These are phyloP conservation scores for Fusarium bactridioides DNA, from an alignment of 2,329 filamentous ascomycete genomes.

Conservation along the genomic window DNA sequence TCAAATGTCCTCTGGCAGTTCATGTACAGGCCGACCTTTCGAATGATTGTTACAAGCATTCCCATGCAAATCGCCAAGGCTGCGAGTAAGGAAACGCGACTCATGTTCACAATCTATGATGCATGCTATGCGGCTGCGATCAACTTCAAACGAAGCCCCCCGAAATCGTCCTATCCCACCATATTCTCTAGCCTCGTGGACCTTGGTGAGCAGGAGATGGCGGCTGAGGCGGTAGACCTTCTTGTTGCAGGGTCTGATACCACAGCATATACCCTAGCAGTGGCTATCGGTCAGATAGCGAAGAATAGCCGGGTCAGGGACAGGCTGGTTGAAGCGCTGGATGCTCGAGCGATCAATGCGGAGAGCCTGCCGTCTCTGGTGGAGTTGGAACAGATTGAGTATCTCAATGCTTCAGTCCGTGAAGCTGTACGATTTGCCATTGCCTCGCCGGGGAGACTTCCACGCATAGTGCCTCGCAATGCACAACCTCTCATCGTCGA, in stretches of 20 bases:
- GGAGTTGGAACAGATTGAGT: no score
- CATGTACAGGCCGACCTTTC: not conserved
- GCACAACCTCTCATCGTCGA: no score
- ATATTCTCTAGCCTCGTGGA: not conserved
- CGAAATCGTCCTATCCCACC: accelerated
- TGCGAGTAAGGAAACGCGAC: not conserved
- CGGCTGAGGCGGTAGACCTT: not conserved
- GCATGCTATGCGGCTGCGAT: not conserved
- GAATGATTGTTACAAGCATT: not conserved
- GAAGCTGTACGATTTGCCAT: no score
- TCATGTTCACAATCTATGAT: not conserved
- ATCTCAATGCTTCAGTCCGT: no score
- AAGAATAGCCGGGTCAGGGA: no score
- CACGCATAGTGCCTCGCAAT: no score
- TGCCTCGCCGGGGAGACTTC: no score
- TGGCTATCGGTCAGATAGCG: no score
- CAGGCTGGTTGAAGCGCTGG: no score
- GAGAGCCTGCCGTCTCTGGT: no score
- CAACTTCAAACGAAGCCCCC: not conserved
- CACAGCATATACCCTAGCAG: no score
- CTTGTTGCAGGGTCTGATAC: not conserved
- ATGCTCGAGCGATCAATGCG: no score
- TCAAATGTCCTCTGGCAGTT: not conserved
- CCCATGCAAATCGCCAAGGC: not conserved
- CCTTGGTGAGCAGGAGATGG: not conserved